Evolutionary conservation across 2,329 filamentous ascomycete species (phyloP), one percentile per base, ranked within the genome.

Genomic region (Neoascochyta sp.): DNA sequence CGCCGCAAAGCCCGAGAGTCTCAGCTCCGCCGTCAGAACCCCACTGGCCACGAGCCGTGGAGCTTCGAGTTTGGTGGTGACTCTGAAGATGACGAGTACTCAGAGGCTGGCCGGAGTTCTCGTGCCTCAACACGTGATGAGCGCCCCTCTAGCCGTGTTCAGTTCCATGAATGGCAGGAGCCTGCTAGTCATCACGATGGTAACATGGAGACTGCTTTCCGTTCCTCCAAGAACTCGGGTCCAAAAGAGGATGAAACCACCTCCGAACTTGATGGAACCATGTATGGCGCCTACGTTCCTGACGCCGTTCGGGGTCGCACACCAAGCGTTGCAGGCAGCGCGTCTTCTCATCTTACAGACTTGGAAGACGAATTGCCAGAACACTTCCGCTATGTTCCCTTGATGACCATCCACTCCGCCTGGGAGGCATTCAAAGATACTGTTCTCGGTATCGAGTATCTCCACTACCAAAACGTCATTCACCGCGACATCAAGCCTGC

Each of bases 321-420:
- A 4, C 83, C 86, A 18, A 95, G 88, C 56, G 76, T 89, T 64
- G 80, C 84, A 4, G 86, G 85, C 30, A 92, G 85, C 38, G 78
- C 80, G 52, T 83, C 50, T 78, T 83, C 28, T 73, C 63, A 64
- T 29, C 52, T 67, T 36, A 63, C 64, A 2, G 54, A 61, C 16
- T 47, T 33, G 22, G 55, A 53, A n/a, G 49, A 57, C 18, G 79
- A 84, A 40, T 80, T 86, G 37, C 83, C 86, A 19, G 87, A 95
- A 48, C 89, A 96, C 58, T 87, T 87, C 61, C 86, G 84, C 19
- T 95, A 92, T 54, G 90, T 96, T 10, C 92, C 92, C 10, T 88
- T 89, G 64, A 85, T 98, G 66, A 94, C 90, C 1, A 74, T 95
- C 19, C 76, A 83, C 15, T 80, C 90, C 57, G 84, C 89, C 9